A percentile compares a stretch with the other conserved stretches of the same genome.
phyloP scores from a whole-genome alignment of 2,329 filamentous ascomycete genomes.

The Aspergillaceae sp. region DNA sequence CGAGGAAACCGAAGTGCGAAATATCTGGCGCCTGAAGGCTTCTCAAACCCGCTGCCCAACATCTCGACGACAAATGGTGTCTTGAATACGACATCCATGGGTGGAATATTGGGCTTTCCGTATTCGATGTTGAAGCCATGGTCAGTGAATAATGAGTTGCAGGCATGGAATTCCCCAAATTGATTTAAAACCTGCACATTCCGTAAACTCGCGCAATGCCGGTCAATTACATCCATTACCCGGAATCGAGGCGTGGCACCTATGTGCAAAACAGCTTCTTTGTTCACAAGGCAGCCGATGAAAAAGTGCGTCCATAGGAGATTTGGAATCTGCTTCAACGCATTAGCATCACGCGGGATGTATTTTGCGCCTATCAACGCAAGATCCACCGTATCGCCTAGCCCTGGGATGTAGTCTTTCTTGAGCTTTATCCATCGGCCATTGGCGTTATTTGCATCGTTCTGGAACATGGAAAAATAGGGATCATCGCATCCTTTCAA shows the following conservation, averaged over 20 bases:
- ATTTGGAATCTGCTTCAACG: constrained; percentile 42
- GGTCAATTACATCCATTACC: constrained; percentile 55
- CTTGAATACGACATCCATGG: constrained; percentile 49
- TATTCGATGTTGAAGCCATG: constrained; percentile 40
- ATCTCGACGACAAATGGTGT: constrained; percentile 71
- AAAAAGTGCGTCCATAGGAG: constrained; percentile 73
- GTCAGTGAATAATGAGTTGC: constrained; percentile 24
- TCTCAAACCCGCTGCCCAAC: constrained; percentile 71
- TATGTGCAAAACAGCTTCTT: constrained; percentile 47
- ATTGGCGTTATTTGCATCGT: constrained; percentile 18
- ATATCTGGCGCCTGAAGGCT: constrained; percentile 58
- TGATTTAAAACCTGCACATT: constrained; percentile 45
- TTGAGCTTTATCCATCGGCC: constrained; percentile 71
- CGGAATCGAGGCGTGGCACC: constrained; percentile 51
- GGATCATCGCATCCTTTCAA: constrained; percentile 67
- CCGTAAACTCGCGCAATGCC: constrained; percentile 40
- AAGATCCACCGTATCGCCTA: constrained; percentile 79
- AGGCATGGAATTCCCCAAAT: constrained; percentile 39
- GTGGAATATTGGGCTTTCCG: constrained; percentile 30
- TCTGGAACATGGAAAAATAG: constrained; percentile 55
- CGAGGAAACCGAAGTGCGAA: constrained; percentile 69
- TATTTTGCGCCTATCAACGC: constrained; percentile 68
- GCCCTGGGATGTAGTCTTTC: constrained; percentile 69
- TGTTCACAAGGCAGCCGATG: constrained; percentile 66
- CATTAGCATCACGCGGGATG: constrained; percentile 53